Evolutionary conservation across 306 rosid species (phyloP), one percentile per base, ranked within the genome.

Genomic region (Nissolia schottii): DNA sequence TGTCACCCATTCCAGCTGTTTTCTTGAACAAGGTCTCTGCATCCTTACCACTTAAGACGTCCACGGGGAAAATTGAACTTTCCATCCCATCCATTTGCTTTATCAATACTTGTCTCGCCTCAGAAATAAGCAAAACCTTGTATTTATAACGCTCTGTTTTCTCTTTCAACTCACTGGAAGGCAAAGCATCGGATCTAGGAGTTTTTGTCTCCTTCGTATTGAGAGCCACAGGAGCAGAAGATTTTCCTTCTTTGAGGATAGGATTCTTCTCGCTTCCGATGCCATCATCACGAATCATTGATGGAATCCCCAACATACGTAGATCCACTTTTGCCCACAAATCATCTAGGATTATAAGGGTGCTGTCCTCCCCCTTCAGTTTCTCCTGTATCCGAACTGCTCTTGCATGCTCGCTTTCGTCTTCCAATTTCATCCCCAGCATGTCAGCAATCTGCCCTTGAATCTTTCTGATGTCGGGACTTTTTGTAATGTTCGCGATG

Each of bases 91-190:
- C 14, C 43, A 66, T 45, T 15, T 45, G 40, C 24, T 19, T n/a
- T n/a, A n/a, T 20, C 18, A 63, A 38, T 12, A 38, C 22, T 37
- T 63, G 12, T 16, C 8, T 45, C 28, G 2, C 46, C 15, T 56
- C 73, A 29, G 80, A 75, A 45, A 66, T 66, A 19, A 75, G 12
- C 67, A 75, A 75, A 22, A 75, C 23, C 15, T 75, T 75, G 79
- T 67, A 65, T 19, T 29, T 55, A 28, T 38, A 55, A 15, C 5
- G 2, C 23, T 57, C 38, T 12, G 32, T 32, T 23, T 5, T 5
- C n/a, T n/a, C n/a, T 23, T 49, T 24, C 7, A 7, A 10, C 22
- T 3, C 1, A 3, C 1, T 6, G 31, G 25, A n/a, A n/a, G n/a
- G n/a, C n/a, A n/a, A 41, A 15, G 28, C 4, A 40, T 0, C 7